phyloP scores from a whole-genome alignment of 192 early-diverging fungal species.

The Backusella tarrabulga region DNA sequence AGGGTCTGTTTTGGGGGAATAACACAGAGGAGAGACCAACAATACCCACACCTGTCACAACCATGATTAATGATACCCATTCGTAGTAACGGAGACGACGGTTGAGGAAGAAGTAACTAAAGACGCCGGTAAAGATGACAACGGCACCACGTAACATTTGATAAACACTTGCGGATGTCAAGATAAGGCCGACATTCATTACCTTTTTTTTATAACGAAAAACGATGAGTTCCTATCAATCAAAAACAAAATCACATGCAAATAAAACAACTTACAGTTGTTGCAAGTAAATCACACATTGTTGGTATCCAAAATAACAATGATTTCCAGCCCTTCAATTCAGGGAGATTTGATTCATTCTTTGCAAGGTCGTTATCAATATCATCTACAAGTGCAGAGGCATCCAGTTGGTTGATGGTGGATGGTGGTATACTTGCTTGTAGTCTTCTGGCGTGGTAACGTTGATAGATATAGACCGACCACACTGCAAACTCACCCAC shows the following conservation, averaged over 20 bases:
- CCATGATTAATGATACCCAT: conserved; percentile 79
- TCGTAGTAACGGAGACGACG: conserved; percentile 75
- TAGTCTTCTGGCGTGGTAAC: conserved; percentile 25
- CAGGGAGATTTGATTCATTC: conserved; percentile 20
- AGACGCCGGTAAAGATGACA: conserved; percentile 91
- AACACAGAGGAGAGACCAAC: conserved; percentile 72
- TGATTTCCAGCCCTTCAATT: conserved; percentile 53
- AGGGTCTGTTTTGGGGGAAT: conserved; percentile 27
- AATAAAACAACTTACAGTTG: conserved; percentile 52
- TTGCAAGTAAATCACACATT: conserved; percentile 76
- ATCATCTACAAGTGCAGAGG: conserved; percentile 37
- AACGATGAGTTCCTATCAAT: too few species aligned
- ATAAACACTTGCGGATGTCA: conserved; percentile 86
- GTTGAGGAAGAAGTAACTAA: conserved; percentile 84
- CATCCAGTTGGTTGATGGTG: conserved; percentile 32
- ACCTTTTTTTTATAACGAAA: conserved; percentile 44
- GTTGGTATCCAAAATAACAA: conserved; percentile 78
- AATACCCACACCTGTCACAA: conserved; percentile 84
- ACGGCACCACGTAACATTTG: conserved; percentile 97
- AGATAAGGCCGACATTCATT: conserved; percentile 98
- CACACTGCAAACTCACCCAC: conserved; percentile 84
- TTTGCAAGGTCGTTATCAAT: conserved; percentile 14
- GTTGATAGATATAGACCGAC: conserved; percentile 59
- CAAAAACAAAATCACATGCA: background rate
- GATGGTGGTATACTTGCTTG: conserved; percentile 9